Base-by-base conservation (phyloP, 441 rosid genomes). In the Aquilaria agallochum region DNA sequence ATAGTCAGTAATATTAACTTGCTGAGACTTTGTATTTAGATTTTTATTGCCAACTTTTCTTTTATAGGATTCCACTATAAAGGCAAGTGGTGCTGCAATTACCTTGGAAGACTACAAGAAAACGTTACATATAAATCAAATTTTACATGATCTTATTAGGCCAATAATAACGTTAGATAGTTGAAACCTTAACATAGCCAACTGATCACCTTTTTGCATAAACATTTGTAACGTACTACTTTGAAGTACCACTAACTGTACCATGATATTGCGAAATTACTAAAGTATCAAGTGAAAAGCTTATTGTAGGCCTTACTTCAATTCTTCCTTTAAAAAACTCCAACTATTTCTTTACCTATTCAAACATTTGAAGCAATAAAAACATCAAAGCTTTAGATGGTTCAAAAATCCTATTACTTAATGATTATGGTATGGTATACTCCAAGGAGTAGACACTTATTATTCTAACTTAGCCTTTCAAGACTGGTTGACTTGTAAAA, bases 181-280 rank as follows among this genome's bases (percentile, higher is more conserved):
- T 46, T 56, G 58, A 31, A 49, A 81, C 86, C 78, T 81, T 59
- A 14, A 68, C 45, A 14, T 81, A 78, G 66, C 86, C 86, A 48
- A 81, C 76, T 31, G 81, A 68, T 52, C 78, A 71, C 46, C 86
- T 76, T 60, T 78, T 81, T 14, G 79, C 83, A 63, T 81, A 81
- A 64, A 78, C 86, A 65, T 68, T 30, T 12, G 83, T 81, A 45
- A 81, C 86, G 32, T 81, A 83, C 65, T 81, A 79, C 71, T 76
- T 74, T 54, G 66, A 70, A 5, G 86, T 81, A 50, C 86, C 86
- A 31, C 64, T 58, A 52, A 81, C 68, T 60, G 76, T 83, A 42
- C 78, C 86, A 64, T 81, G 86, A 68, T 81, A 83, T 56, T 78
- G 86, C 47, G 62, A 76, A 55, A 74, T 55, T 67, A 83, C 86